Percentiles rank a stretch among this genome's conserved stretches.
These are phyloP conservation scores for Podospora conica DNA, from an alignment of 495 filamentous ascomycete genomes.

Conservation along the genomic window DNA sequence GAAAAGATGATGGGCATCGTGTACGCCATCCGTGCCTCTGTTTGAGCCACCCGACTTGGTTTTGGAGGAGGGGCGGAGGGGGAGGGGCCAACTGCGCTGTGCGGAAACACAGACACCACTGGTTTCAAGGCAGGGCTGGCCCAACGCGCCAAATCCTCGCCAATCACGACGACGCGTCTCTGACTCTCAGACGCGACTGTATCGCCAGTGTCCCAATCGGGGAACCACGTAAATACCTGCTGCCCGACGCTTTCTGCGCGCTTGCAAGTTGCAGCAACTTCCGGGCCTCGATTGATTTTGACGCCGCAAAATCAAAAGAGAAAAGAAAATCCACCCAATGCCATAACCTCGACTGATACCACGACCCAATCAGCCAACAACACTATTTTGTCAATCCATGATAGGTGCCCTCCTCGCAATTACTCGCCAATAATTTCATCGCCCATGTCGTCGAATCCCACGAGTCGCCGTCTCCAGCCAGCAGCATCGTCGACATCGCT, in stretches of 20 bases:
- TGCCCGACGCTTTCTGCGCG: background rate
- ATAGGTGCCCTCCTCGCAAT: slow-evolving; percentile 12
- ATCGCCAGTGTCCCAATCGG: background rate
- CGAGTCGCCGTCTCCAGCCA: background rate
- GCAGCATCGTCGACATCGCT: background rate
- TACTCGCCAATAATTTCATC: slow-evolving; percentile 3
- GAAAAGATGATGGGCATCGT: background rate
- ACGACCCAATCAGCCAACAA: slow-evolving; percentile 19
- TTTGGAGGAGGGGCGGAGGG: background rate
- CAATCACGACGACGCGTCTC: background rate
- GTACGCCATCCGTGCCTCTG: background rate
- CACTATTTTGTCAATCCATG: slow-evolving; percentile 11
- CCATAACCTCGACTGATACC: slow-evolving; percentile 7
- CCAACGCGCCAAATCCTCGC: background rate
- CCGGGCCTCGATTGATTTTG: background rate
- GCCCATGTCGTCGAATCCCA: slow-evolving; percentile 8
- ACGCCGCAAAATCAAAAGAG: background rate
- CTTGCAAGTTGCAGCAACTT: background rate
- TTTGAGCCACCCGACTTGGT: background rate
- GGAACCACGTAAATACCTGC: background rate
- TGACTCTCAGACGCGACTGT: background rate
- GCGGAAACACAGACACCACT: background rate
- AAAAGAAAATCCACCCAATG: background rate
- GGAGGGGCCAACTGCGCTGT: background rate
- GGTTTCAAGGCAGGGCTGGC: background rate